Base-by-base conservation (phyloP, 495 filamentous ascomycete species). In the Apodospora peruviana region DNA sequence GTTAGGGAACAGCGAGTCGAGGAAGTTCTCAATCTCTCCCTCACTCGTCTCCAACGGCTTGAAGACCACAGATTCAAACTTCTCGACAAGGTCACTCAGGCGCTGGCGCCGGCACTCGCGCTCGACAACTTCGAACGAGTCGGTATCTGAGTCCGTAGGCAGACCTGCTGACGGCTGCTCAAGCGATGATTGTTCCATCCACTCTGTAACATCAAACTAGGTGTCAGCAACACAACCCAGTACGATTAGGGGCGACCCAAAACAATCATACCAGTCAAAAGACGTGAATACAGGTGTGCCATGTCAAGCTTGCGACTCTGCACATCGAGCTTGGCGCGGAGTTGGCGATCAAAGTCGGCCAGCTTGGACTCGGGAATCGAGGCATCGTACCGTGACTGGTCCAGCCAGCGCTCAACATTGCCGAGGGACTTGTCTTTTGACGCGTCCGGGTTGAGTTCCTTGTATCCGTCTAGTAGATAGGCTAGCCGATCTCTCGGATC, bases 31-130 rank as follows among this genome's bases (percentile, higher is more conserved):
- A 37, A 87, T 74, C 8, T 68, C 69, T 1, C 48, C 50, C 7
- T 67, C 61, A 44, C 81, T 66, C 2, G 78, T 75, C 17, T 78
- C 61, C 2, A 64, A 60, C 10, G 66, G 65, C 4, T 56, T 66
- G 54, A 89, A 86, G 18, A 80, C 84, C 36, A 77, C 64, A 1
- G 62, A 55, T 58, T 88, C 82, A 68, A 84, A 87, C 38, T 68
- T 66, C 41, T 70, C 63, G 4, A 70, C 65, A 22, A 78, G 71
- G 35, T 78, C 68, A 48, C 70, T 65, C 57, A 79, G 72, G 37
- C 72, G 69, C 47, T 79, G 68, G 40, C 73, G 69, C 14, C 74
- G 73, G 21, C 73, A 50, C 22, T 71, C 56, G 21, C 73, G 51
- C 22, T 71, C 56, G 20, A 71, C 61, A 9, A 63, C 61, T 59